Conservation (phyloP, 2,329 filamentous ascomycete species). For the Beauveria brongniartii region DNA sequence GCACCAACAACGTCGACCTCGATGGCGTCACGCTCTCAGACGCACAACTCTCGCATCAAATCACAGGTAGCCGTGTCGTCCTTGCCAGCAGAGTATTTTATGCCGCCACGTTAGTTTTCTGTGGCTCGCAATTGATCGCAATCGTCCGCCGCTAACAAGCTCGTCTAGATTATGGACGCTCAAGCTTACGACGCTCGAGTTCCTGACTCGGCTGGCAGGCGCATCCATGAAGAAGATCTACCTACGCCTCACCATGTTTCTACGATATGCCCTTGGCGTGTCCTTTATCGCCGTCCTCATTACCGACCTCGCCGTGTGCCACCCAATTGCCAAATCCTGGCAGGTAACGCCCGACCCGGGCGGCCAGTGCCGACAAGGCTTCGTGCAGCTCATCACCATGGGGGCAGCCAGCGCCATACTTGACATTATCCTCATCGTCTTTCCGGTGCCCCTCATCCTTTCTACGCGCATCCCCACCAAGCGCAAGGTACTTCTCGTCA, state of each 20-base stretch:
- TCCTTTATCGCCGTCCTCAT: constrained; percentile 75
- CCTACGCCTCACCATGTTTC: constrained; percentile 56
- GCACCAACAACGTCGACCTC: constrained; percentile 75
- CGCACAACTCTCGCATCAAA: constrained; percentile 50
- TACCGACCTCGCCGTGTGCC: constrained; percentile 74
- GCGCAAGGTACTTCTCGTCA: constrained; percentile 67
- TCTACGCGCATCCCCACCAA: constrained; percentile 64
- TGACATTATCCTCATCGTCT: constrained; percentile 73
- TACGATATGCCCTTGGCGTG: constrained; percentile 61
- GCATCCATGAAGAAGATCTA: constrained; percentile 71
- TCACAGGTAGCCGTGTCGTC: constrained; percentile 69
- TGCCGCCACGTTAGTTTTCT: constrained; percentile 63
- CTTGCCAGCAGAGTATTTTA: constrained; percentile 75
- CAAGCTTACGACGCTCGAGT: constrained; percentile 83
- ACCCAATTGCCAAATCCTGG: constrained; percentile 63
- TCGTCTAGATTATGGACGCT: constrained; percentile 74
- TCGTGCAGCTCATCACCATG: constrained; percentile 77
- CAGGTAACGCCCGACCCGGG: constrained; percentile 75
- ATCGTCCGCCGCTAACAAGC: too few relatives aligned
- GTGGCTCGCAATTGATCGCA: neutral
- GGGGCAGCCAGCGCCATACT: constrained; percentile 75
- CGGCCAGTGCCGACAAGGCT: constrained; percentile 71
- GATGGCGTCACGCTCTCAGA: constrained; percentile 40
- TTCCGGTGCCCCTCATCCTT: constrained; percentile 82
- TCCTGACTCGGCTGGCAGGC: constrained; percentile 74